Evolutionary conservation across 306 rosid species (phyloP).

Genomic region (Quercus dentata): DNA sequence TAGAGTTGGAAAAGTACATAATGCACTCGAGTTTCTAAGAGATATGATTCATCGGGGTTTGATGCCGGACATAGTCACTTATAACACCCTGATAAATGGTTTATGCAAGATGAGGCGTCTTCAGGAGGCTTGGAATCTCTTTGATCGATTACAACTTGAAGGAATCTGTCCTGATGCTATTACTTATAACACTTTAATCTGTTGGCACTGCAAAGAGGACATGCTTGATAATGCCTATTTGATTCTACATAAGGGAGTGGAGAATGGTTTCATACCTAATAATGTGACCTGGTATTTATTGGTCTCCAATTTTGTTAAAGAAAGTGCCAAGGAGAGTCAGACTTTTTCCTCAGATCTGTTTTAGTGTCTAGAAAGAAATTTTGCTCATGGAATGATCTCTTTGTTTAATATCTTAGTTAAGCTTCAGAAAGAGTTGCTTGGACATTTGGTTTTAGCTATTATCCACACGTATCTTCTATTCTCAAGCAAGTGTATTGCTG

Average conservation of each 20-base stretch:
- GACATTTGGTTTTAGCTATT: no score
- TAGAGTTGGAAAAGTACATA: constrained; percentile 60
- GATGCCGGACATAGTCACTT: constrained; percentile 79
- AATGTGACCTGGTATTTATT: constrained; percentile 72
- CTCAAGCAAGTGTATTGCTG: neutral
- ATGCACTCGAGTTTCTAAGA: constrained; percentile 69
- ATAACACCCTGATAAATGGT: constrained; percentile 80
- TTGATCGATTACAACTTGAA: constrained; percentile 62
- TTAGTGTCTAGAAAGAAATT: constrained; percentile 5
- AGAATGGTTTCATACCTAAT: constrained; percentile 71
- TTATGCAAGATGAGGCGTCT: constrained; percentile 64
- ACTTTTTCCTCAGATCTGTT: constrained; percentile 1
- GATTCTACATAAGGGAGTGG: constrained; percentile 61
- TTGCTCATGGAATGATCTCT: neutral
- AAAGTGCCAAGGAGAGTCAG: constrained; percentile 24
- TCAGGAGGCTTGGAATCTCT: constrained; percentile 66
- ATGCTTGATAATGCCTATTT: constrained; percentile 57
- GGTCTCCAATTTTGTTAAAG: constrained; percentile 45
- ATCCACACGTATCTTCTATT: neutral
- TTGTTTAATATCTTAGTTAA: neutral
- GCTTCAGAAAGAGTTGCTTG: neutral
- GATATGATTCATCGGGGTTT: constrained; percentile 70
- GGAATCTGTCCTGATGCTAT: constrained; percentile 70
- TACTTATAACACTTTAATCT: constrained; percentile 76
- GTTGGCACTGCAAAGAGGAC: constrained; percentile 66